A percentile compares a stretch with the other conserved stretches of the same genome.
Evolutionary conservation across 2,329 filamentous ascomycete genomes (phyloP).

Genomic region (Coniochaeta sp.): DNA sequence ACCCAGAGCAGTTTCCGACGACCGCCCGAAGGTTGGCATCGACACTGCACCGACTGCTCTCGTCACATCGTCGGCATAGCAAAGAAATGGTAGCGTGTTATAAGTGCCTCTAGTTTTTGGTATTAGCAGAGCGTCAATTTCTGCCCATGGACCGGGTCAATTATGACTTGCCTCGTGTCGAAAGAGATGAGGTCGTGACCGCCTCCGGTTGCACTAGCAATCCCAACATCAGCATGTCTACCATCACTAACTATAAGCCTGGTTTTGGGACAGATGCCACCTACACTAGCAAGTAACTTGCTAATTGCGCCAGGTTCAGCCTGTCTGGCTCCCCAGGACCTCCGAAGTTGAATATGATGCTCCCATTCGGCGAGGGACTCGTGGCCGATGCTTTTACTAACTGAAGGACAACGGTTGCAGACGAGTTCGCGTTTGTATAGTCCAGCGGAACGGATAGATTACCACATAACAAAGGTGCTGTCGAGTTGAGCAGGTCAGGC

Average conservation of each 20-base stretch:
- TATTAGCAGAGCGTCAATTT: background rate
- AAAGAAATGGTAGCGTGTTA: conserved; percentile 13
- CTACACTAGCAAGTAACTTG: background rate
- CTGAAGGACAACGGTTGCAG: conserved; percentile 20
- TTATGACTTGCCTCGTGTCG: conserved; percentile 11
- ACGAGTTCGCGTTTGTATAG: conserved; percentile 21
- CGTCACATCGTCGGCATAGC: conserved; percentile 7
- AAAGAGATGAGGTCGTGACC: conserved; percentile 14
- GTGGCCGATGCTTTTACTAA: conserved; percentile 22
- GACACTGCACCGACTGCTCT: background rate
- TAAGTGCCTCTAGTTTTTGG: conserved; percentile 10
- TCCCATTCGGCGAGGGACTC: conserved; percentile 22
- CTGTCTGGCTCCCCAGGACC: conserved; percentile 20
- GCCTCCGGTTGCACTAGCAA: conserved; percentile 10
- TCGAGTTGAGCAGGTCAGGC: background rate
- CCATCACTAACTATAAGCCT: no score
- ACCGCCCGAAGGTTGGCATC: background rate
- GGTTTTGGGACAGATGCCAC: background rate
- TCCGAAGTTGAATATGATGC: conserved; percentile 30
- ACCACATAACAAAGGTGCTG: conserved; percentile 18
- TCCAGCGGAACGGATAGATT: conserved; percentile 30
- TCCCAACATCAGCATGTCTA: background rate
- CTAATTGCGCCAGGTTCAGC: background rate
- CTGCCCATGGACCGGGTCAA: background rate
- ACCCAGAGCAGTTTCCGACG: conserved; percentile 8